Conservation (phyloP, 2,329 filamentous ascomycete genomes). For the Neopestalotiopsis rosae region DNA sequence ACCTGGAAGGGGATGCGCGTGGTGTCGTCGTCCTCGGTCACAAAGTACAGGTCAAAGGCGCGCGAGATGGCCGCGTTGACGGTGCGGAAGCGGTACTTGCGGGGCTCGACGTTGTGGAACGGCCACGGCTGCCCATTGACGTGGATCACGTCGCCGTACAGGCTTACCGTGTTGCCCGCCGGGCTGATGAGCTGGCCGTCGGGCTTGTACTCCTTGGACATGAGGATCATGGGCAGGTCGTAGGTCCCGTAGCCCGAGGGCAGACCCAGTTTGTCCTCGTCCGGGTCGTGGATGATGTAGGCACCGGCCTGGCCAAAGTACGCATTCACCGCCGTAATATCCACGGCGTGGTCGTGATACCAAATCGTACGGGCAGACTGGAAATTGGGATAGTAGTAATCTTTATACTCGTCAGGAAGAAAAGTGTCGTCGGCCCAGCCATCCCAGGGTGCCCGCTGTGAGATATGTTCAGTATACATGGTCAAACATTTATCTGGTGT, state of each 20-base stretch:
- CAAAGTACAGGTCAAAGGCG: slow-evolving; percentile 54
- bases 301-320: slow-evolving; percentile 62
- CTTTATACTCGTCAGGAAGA: slow-evolving; percentile 44
- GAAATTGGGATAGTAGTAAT: slow-evolving; percentile 66
- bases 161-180: slow-evolving; percentile 47
- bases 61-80: slow-evolving; percentile 55
- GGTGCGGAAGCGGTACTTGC: slow-evolving; percentile 64
- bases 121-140: slow-evolving; percentile 67
- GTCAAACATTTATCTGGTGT: too few relatives aligned
- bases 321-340: slow-evolving; percentile 56
- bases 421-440: slow-evolving; percentile 62
- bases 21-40: slow-evolving; percentile 34
- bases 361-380: slow-evolving; percentile 59
- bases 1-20: slow-evolving; percentile 52
- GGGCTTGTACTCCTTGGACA: slow-evolving; percentile 55
- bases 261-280: slow-evolving; percentile 53
- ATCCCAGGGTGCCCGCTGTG: slow-evolving; percentile 27
- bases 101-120: slow-evolving; percentile 60
- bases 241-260: slow-evolving; percentile 55
- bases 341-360: slow-evolving; percentile 58
- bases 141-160: slow-evolving; percentile 63
- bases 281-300: slow-evolving; percentile 58
- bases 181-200: slow-evolving; percentile 56
- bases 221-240: slow-evolving; percentile 57
- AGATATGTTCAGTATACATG: not conserved